Conservation (phyloP, 768 basidiomycete genomes). For the Nidula microcarpa region DNA sequence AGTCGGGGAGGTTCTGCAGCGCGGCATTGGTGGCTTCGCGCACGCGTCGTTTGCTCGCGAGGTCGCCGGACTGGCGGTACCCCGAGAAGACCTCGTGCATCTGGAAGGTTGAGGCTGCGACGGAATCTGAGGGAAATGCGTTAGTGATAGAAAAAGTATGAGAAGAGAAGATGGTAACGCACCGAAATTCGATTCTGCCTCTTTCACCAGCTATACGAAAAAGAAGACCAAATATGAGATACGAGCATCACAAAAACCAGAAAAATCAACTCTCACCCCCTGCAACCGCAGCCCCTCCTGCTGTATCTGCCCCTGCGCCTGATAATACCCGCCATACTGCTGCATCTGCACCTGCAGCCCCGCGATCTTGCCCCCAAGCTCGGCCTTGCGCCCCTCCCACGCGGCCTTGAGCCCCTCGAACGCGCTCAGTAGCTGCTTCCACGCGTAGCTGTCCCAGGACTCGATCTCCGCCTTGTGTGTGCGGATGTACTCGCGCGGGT, state of each 20-base stretch:
- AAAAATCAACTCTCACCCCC: constrained; percentile 30
- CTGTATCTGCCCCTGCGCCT: constrained; percentile 34
- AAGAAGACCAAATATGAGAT: constrained; percentile 1
- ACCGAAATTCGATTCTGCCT: constrained; percentile 54
- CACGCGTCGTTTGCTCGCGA: constrained; percentile 69
- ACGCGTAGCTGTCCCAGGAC: constrained; percentile 64
- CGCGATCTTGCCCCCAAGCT: constrained; percentile 43
- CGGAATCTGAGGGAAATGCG: constrained; percentile 40
- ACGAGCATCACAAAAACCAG: constrained; percentile 1
- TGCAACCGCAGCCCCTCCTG: constrained; percentile 58
- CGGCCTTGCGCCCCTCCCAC: constrained; percentile 60
- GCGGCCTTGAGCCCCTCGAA: constrained; percentile 65
- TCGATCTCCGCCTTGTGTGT: constrained; percentile 66
- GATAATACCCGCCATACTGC: constrained; percentile 42
- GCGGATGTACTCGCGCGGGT: constrained; percentile 69
- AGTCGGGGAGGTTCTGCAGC: constrained; percentile 67
- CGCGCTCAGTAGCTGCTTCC: constrained; percentile 63
- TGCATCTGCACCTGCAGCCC: constrained; percentile 44
- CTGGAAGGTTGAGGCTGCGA: constrained; percentile 71
- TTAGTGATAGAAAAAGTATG: neutral
- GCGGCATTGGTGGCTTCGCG: constrained; percentile 79
- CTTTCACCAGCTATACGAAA: constrained; percentile 44
- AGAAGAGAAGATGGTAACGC: constrained; percentile 10
- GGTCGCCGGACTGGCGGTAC: constrained; percentile 72
- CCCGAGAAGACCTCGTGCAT: constrained; percentile 70